Base-by-base conservation (phyloP, 495 filamentous ascomycete genomes). In the Usnea hakonensis region DNA sequence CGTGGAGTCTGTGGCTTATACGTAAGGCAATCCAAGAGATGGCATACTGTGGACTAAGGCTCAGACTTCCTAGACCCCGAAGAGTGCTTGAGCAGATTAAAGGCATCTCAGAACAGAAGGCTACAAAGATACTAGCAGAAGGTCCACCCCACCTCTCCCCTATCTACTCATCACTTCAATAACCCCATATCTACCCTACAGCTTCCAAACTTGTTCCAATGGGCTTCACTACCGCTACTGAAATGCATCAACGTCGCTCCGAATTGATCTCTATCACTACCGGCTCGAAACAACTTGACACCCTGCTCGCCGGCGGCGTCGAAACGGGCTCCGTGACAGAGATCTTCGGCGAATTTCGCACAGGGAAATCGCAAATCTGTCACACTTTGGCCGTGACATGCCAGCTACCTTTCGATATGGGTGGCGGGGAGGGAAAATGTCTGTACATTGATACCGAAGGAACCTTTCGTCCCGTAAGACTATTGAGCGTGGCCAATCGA, bases 371-470 rank as follows among this genome's bases (percentile, higher is more conserved):
- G 73, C 94, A 98, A 71, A 93, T 98, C 55, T 97, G 95, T 68
- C 95, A 97, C 70, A 98, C 94, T 1, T 83, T 97, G n/a, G 94
- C 95, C 1, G 94, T 98, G 14, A 98, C 95, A 32, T 98, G 94
- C 65, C 94, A 98, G 69, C 71, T 98, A 40, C 94, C 94, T 4
- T 97, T 97, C 69, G 94, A 98, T 69, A 97, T 97, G 95, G 94
- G 94, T 58, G 94, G 94, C 44, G 94, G 95, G 10, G 94, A 98
- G 75, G 94, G 94, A 17, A 98, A 98, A 71, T 97, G 95, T 71
- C 79, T 97, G n/a, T 98, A 97, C 71, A 97, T 98, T 67, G 94
- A 98, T 68, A 97, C 94, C 0, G 94, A 98, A 74, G 94, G 95
- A 58, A 98, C 94, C 9, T 98, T 98, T 70, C 84, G 93, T 57